phyloP scores from a whole-genome alignment of 176 grass and related monocot species.

The Dendrocalamus sinicus region DNA sequence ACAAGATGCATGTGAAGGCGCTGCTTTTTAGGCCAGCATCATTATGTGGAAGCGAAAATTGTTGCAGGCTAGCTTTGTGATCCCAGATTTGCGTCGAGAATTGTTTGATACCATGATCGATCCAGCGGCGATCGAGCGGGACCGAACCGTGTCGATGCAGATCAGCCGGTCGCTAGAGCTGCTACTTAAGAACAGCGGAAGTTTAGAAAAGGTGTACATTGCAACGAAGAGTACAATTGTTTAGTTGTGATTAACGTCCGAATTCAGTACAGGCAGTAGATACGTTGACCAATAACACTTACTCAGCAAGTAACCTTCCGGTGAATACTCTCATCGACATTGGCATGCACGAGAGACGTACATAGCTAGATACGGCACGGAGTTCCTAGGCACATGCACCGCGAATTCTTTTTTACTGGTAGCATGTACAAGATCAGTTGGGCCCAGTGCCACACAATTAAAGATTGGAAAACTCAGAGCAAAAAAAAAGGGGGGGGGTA shows the following conservation, averaged over 20 bases:
- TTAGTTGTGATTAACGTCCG: background rate
- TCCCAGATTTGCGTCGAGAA: slow-evolving; percentile 18
- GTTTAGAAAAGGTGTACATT: background rate
- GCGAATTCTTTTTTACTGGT: slow-evolving; percentile 24
- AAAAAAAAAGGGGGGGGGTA: background rate
- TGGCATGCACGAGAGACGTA: background rate
- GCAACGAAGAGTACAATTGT: background rate
- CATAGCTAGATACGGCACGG: background rate
- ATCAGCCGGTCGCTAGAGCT: background rate
- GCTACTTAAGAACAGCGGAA: background rate
- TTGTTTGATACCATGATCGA: background rate
- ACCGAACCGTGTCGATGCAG: background rate
- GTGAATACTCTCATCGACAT: slow-evolving; percentile 38
- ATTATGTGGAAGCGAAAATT: background rate
- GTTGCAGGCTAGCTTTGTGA: background rate
- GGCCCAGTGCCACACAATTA: slow-evolving; percentile 15
- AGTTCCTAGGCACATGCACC: background rate
- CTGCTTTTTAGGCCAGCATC: slow-evolving; percentile 36
- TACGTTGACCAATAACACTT: background rate
- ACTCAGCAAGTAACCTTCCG: background rate
- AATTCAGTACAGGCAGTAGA: background rate
- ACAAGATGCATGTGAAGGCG: slow-evolving; percentile 53
- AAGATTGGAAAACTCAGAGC: background rate
- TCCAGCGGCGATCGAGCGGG: background rate
- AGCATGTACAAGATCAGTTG: slow-evolving; percentile 30